Conservation (phyloP, 108 stramenopile genomes). For the Seminavis robusta region DNA sequence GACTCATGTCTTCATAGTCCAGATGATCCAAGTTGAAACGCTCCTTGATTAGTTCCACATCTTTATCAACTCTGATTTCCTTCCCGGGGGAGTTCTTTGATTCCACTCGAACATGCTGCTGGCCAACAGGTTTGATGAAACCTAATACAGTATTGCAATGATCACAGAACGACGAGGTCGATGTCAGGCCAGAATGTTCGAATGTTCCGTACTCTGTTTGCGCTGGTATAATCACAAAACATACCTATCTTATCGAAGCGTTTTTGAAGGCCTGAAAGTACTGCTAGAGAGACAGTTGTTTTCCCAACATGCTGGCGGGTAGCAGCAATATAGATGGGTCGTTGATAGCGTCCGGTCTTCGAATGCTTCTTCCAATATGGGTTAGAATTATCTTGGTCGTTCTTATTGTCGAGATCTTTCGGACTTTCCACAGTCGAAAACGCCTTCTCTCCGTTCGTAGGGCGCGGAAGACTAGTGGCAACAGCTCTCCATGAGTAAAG, state of each 20-base stretch:
- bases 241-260: slow-evolving; percentile 76
- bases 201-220: neutral
- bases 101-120: slow-evolving; percentile 40
- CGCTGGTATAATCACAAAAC: no score
- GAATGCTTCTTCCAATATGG: no score
- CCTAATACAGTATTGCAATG: slow-evolving; percentile 25
- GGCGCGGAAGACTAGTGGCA: no score
- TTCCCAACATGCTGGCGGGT: slow-evolving; percentile 84
- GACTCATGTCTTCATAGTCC: slow-evolving; percentile 72
- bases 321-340: slow-evolving; percentile 1
- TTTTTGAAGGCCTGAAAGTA: slow-evolving; percentile 80
- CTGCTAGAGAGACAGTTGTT: slow-evolving; percentile 78
- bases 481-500: no score
- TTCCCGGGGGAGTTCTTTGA: slow-evolving; percentile 27
- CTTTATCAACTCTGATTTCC: slow-evolving; percentile 63
- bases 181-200: neutral
- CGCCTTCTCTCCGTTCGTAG: no score
- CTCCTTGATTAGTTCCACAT: slow-evolving; percentile 13
- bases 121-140: slow-evolving; percentile 90
- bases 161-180: neutral
- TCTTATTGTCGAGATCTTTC: no score
- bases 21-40: slow-evolving; percentile 39
- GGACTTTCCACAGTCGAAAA: no score
- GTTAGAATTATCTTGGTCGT: no score
- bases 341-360: neutral